Evolutionary conservation across 805 yeast genomes (phyloP), one percentile per base, ranked within the genome.

Genomic region (Ogataea haglerorum): DNA sequence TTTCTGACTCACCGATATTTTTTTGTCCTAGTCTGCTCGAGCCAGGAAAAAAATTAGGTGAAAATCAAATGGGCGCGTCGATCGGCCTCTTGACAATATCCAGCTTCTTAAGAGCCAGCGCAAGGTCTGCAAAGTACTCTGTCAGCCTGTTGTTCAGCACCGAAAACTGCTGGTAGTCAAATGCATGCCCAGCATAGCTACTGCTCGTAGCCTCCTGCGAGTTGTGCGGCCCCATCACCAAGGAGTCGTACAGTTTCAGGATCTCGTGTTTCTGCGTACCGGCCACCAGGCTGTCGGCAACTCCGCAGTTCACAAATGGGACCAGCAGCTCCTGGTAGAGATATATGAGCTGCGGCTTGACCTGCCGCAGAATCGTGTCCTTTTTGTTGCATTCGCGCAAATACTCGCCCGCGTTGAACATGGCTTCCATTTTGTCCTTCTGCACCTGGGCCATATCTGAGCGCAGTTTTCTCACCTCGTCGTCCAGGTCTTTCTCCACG

Each of bases 271-370:
- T 34, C n/a, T 27, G 25, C 21, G 18, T 10, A 5, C 39, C 23
- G 28, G 34, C 18, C 6, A 18, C 26, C 15, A 30, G 31, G 10
- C 25, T 21, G 32, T 30, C 36, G 13, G 31, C 34, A 21, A 18
- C 33, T 12, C 32, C 30, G 38, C 48, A 47, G 21, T 39, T 39
- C 19, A 44, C 31, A 23, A 47, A 47, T 8, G 51, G 51, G 18
- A 47, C 34, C 38, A 47, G 30, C 21, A 47, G 44, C 25, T 44
- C 42, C 29, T 47, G 46, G 33, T 47, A 47, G 6, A 47, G 24
- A 24, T 17, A 38, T 7, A 39, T 37, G 17, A 47, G 31, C 16
- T 38, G 42, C 5, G 47, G 43, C 23, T 37, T 37, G 21, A 47
- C 9, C 17, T 28, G n/a, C 10, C 16, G 24, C 24, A 30, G 5